Conservation (phyloP, 257 asterid species). For the Marsdenia floribunda region DNA sequence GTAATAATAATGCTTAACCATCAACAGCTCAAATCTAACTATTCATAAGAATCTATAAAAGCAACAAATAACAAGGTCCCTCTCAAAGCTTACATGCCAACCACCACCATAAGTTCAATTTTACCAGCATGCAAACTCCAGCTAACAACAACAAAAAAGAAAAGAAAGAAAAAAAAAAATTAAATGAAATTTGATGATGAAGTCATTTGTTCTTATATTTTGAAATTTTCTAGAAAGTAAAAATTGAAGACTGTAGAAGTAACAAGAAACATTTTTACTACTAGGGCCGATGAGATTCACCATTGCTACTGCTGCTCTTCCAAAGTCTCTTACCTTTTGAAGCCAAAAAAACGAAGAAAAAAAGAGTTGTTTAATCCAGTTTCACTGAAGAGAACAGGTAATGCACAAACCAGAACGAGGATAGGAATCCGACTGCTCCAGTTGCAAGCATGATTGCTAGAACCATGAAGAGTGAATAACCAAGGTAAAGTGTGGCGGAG, state of each 20-base stretch:
- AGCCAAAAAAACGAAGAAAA: background rate
- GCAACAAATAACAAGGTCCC: background rate
- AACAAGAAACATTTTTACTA: conserved; percentile 19
- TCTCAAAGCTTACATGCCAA: background rate
- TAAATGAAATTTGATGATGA: conserved; percentile 25
- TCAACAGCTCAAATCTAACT: conserved; percentile 1
- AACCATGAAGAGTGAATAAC: conserved; percentile 82
- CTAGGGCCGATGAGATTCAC: conserved; percentile 4
- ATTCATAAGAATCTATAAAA: background rate
- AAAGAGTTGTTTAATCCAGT: conserved; percentile 44
- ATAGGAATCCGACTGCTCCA: conserved; percentile 78
- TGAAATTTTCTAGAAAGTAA: conserved; percentile 16
- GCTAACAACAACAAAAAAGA: background rate
- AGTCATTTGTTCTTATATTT: conserved; percentile 22
- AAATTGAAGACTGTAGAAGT: conserved; percentile 10
- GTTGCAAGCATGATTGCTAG: conserved; percentile 83
- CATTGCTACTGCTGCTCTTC: conserved; percentile 4
- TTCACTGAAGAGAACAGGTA: conserved; percentile 86
- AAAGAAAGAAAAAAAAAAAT: conserved; percentile 7
- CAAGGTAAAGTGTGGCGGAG: conserved; percentile 79
- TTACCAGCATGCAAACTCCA: conserved; percentile 5
- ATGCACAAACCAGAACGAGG: conserved; percentile 88
- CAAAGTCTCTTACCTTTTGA: conserved; percentile 1
- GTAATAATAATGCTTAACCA: background rate
- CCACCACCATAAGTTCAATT: background rate